A percentile compares a stretch with the other conserved stretches of the same genome.
These are phyloP conservation scores for Alternaria consortialis DNA, from an alignment of 2,329 filamentous ascomycete genomes.

Conservation along the genomic window DNA sequence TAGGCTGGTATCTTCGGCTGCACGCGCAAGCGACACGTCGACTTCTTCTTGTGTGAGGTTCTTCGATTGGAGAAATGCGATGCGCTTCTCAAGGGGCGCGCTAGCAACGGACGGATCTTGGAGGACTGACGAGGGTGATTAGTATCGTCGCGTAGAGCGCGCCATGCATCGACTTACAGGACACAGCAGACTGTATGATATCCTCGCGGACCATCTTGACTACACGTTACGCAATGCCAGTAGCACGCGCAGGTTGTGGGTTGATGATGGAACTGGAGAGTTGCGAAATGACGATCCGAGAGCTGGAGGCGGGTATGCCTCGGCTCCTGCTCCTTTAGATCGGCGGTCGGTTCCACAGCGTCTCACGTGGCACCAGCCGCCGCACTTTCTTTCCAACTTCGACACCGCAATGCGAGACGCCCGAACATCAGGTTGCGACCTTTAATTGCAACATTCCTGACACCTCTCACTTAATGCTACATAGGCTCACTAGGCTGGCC, in stretches of 20 bases:
- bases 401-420: constrained; percentile 12
- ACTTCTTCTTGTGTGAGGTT: constrained; percentile 98
- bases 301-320: constrained; percentile 28
- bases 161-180: constrained; percentile 55
- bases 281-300: constrained; percentile 25
- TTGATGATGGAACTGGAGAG: constrained; percentile 20
- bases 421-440: neutral
- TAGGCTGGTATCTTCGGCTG: constrained; percentile 64
- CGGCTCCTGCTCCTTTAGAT: constrained; percentile 22
- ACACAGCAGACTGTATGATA: constrained; percentile 79
- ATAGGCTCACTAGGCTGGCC: neutral
- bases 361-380: constrained; percentile 16
- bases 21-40: constrained; percentile 80
- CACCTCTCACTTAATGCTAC: neutral
- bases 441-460: neutral
- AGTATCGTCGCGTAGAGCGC: constrained; percentile 19
- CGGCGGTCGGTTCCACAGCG: constrained; percentile 20
- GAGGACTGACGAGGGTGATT: constrained; percentile 69
- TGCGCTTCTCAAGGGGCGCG: constrained; percentile 89
- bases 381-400: constrained; percentile 14
- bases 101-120: constrained; percentile 91
- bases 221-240: constrained; percentile 28
- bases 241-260: constrained; percentile 19
- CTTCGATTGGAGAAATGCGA: constrained; percentile 94
- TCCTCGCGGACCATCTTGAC: constrained; percentile 91